A percentile compares a stretch with the other conserved stretches of the same genome.
phyloP scores from a whole-genome alignment of 805 yeast species.

The Wickerhamiella qilinensis region DNA sequence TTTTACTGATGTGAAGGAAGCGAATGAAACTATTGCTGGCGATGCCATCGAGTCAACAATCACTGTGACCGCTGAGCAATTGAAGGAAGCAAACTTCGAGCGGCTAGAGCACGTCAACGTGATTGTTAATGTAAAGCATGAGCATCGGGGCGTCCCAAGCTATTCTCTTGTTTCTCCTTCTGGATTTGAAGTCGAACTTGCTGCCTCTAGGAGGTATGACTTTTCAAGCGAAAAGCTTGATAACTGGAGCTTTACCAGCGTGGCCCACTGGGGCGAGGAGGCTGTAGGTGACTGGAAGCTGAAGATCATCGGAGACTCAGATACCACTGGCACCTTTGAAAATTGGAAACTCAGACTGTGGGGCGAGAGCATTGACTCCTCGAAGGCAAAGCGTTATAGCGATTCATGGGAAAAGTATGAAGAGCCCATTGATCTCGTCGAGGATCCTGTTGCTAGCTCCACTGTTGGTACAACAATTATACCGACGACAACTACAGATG shows the following conservation, averaged over 20 bases:
- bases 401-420: conserved; percentile 16
- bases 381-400: conserved; percentile 38
- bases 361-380: conserved; percentile 60
- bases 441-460: conserved; percentile 4
- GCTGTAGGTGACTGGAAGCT: conserved; percentile 76
- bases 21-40: conserved; percentile 18
- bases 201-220: conserved; percentile 50
- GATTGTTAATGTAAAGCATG: conserved; percentile 50
- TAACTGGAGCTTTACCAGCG: conserved; percentile 89
- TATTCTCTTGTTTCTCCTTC: conserved; percentile 56
- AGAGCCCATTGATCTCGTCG: conserved; percentile 4
- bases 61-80: conserved; percentile 31
- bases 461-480: neutral
- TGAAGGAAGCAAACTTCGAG: conserved; percentile 44
- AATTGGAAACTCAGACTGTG: conserved; percentile 68
- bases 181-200: conserved; percentile 61
- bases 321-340: conserved; percentile 25
- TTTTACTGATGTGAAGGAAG: conserved; percentile 30
- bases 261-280: conserved; percentile 92
- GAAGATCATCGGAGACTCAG: conserved; percentile 34
- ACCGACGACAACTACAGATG: neutral
- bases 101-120: conserved; percentile 77
- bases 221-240: conserved; percentile 38
- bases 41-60: conserved; percentile 21
- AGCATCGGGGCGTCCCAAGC: conserved; percentile 52